A percentile compares a stretch with the other conserved stretches of the same genome.
Conservation (phyloP, 352 stramenopile genomes). For the Elongisporangium prolatum region DNA sequence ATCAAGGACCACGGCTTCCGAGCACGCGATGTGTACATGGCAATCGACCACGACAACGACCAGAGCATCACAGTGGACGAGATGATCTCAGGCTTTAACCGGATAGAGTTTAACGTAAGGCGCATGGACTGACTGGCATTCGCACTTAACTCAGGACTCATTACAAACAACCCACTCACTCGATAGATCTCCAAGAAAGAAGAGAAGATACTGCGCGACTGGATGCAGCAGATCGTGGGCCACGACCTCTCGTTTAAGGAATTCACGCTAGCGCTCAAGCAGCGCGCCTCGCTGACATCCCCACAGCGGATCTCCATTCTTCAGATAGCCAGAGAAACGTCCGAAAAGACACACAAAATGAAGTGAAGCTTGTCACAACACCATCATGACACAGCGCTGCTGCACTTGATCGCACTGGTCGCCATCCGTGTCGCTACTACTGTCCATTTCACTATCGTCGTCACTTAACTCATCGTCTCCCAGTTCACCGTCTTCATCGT, state of each 20-base stretch:
- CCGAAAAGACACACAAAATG: slow-evolving; percentile 1
- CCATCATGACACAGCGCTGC: neutral
- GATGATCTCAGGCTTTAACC: slow-evolving; percentile 38
- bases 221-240: slow-evolving; percentile 41
- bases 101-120: slow-evolving; percentile 39
- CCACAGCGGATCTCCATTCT: slow-evolving; percentile 38
- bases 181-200: slow-evolving; percentile 35
- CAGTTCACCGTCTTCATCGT: neutral
- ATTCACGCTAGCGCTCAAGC: slow-evolving; percentile 49
- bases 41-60: slow-evolving; percentile 42
- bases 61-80: slow-evolving; percentile 30
- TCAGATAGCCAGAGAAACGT: slow-evolving; percentile 8
- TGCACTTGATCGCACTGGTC: neutral
- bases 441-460: neutral
- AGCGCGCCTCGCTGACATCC: slow-evolving; percentile 43
- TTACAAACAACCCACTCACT: neutral
- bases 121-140: neutral
- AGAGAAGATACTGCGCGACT: slow-evolving; percentile 31
- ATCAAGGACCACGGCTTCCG: slow-evolving; percentile 44
- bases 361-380: neutral
- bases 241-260: slow-evolving; percentile 56
- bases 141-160: neutral
- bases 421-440: neutral
- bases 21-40: slow-evolving; percentile 37
- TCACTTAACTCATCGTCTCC: neutral